Evolutionary conservation across 441 rosid genomes (phyloP), one percentile per base, ranked within the genome.

Genomic region (Erodium moschatum): DNA sequence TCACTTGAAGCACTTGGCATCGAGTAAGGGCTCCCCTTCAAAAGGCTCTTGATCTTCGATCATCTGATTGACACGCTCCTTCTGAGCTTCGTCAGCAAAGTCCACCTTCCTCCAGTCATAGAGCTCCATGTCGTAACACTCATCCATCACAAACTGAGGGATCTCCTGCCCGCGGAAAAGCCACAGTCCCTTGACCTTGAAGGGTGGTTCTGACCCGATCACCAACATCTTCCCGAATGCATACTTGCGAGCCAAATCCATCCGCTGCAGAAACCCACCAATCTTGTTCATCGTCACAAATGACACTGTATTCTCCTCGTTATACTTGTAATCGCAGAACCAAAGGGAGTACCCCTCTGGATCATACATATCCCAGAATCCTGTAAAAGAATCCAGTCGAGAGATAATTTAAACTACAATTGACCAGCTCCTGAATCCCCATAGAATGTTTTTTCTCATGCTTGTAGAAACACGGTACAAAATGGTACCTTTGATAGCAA

Each of bases 281-380:
- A 92, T 92, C 80, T 92, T 92, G 89, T 92, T 92, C 70, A 92
- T 72, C 0, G 97, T 92, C 19, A 92, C 96, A 1, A 83, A 92
- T 0, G 97, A 87, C 11, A 92, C 97, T 0, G 81, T 89, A 69
- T 92, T 92, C 87, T 92, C 97, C 0, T 92, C 96, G 38, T 92
- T 87, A 84, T 92, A 92, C 73, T 92, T 92, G 85, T 90, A 92
- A 77, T 92, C 92, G 40, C 97, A 92, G 80, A 92, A 90, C 98
- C 98, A 92, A 2, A 92, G 80, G 0, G 98, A 92, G 85, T 92
- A 92, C 15, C 98, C 98, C 81, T 90, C 97, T 0, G 93, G 91
- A 78, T 93, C 98, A 74, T 89, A 93, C 97, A 93, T 93, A 80
- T 90, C 97, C 98, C 97, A 93, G 84, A 93, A 92, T 68, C 98